Base-by-base conservation (phyloP, 2,329 filamentous ascomycete species). In the Colletotrichum graminicola region DNA sequence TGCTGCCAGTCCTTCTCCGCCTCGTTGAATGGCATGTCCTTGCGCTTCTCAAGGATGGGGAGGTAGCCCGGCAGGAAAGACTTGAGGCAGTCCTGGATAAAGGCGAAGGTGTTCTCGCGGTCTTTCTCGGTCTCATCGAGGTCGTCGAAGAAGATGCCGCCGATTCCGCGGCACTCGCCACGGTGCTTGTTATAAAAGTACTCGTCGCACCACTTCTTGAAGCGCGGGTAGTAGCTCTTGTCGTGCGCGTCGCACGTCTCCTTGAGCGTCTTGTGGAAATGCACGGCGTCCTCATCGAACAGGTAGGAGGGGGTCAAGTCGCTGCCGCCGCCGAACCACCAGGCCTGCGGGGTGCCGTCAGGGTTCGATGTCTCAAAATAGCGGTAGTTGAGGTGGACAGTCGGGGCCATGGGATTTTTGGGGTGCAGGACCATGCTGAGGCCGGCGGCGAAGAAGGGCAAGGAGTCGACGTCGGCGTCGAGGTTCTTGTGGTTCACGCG, bases 81-180 rank as follows among this genome's bases (percentile, higher is more conserved):
- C 72, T 91, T 90, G 67, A 98, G 86, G 77, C 93, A 94, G 78
- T 95, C 93, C 78, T 95, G 93, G 66, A 95, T 89, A 76, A 98
- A 98, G 21, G 93, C 90, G 80, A 99, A 98, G 0, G 95, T 89
- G 75, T 94, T 93, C 79, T 98, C 95, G 76, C 93, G 91, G 77
- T 96, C 93, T 73, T 94, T 94, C 77, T 95, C 93, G 1, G 89
- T 88, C 77, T 93, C 93, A 80, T 99, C 96, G 18, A 99, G 87
- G 80, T 99, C 96, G 82, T 99, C 96, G 78, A 99, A 99, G 89
- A 99, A 99, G 82, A 99, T 98, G 65, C 96, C 96, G 64, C 96
- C 96, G 43, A 99, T 84, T 67, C 96, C 96, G 60, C 96, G 92
- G 57, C 90, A 87, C 84, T 99, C 96, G 71, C 89, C 89, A 57